Percentiles rank a stretch among this genome's conserved stretches.
Evolutionary conservation across 2,329 filamentous ascomycete genomes (phyloP).

Genomic region (Daldinia eschscholtzii): DNA sequence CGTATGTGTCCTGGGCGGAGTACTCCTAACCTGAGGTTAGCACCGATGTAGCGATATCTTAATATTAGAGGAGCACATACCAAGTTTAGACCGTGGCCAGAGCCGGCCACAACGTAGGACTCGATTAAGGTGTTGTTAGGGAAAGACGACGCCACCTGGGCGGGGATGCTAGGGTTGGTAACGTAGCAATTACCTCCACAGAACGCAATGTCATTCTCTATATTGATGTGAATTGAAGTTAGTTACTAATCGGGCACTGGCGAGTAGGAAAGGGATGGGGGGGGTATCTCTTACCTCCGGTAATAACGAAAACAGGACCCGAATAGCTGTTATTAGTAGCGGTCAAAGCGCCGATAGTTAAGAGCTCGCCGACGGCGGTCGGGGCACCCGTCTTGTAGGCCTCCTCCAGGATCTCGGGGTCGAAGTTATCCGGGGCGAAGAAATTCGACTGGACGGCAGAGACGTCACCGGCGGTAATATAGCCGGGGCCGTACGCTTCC

Average conservation of each 20-base stretch:
- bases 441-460: slow-evolving; percentile 66
- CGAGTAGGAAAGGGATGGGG: background rate
- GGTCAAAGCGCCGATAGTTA: background rate
- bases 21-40: slow-evolving; percentile 45
- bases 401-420: slow-evolving; percentile 63
- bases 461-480: slow-evolving; percentile 62
- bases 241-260: background rate
- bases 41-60: background rate
- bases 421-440: slow-evolving; percentile 66
- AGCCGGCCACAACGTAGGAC: background rate
- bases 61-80: background rate
- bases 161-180: background rate
- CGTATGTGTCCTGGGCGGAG: slow-evolving; percentile 52
- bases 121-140: background rate
- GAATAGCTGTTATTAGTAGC: background rate
- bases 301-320: slow-evolving; percentile 3
- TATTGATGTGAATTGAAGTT: background rate
- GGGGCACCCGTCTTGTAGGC: slow-evolving; percentile 43
- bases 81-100: slow-evolving; percentile 4
- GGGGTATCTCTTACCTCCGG: background rate
- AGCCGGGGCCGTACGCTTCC: slow-evolving; percentile 60
- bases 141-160: background rate
- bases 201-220: background rate
- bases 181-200: slow-evolving; percentile 4
- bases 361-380: background rate